A percentile compares a stretch with the other conserved stretches of the same genome.
phyloP scores from a whole-genome alignment of 257 asterid species.

The Scutellaria galericulata region DNA sequence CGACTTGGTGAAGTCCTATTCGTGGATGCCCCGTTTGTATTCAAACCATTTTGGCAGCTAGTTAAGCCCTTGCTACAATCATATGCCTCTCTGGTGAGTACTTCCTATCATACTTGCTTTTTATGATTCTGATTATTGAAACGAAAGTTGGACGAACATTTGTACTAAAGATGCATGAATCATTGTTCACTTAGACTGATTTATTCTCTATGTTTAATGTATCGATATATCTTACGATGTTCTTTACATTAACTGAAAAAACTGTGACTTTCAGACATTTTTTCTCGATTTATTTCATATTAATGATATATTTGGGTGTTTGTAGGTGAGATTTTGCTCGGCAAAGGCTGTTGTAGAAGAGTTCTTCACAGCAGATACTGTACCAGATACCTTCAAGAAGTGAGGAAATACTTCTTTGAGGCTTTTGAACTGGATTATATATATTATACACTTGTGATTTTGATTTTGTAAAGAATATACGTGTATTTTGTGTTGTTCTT shows the following conservation, averaged over 20 bases:
- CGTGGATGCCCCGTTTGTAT: conserved; percentile 89
- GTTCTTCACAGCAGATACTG: conserved; percentile 61
- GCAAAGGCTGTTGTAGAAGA: conserved; percentile 57
- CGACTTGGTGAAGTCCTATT: conserved; percentile 80
- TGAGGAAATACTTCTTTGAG: conserved; percentile 7
- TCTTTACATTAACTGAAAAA: not conserved
- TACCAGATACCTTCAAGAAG: conserved; percentile 59
- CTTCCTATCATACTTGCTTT: not conserved
- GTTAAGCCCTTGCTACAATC: conserved; percentile 78
- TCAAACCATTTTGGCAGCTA: conserved; percentile 91
- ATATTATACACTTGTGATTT: too few species aligned
- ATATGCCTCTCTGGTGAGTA: conserved; percentile 84
- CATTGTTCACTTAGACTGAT: not conserved
- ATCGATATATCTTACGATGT: not conserved
- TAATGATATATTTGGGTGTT: not conserved
- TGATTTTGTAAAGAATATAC: too few species aligned
- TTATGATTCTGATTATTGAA: not conserved
- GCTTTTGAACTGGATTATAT: too few species aligned
- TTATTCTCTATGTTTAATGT: not conserved
- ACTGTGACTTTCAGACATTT: not conserved
- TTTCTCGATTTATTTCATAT: not conserved
- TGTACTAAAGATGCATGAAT: too few species aligned
- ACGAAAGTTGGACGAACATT: not conserved
- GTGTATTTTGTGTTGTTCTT: too few species aligned
- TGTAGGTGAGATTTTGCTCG: conserved; percentile 82